phyloP scores from a whole-genome alignment of 1,139 yeast species.

The Candida gigantensis region DNA sequence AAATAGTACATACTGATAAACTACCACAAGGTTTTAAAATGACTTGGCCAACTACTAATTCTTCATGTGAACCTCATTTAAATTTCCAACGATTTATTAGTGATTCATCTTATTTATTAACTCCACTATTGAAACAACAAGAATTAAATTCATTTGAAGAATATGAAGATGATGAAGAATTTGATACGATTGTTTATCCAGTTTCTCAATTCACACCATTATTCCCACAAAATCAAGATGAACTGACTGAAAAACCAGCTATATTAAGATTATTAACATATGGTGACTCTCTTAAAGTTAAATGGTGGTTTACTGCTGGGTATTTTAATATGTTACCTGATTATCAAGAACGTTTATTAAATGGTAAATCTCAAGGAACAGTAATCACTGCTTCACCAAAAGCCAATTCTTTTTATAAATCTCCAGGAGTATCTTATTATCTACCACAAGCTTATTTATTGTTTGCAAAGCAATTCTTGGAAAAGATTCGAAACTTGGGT shows the following conservation, averaged over 20 bases:
- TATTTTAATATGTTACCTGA: constrained; percentile 89
- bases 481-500: constrained; percentile 48
- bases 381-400: constrained; percentile 89
- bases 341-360: constrained; percentile 60
- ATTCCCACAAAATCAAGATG: constrained; percentile 53
- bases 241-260: constrained; percentile 79
- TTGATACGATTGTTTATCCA: constrained; percentile 81
- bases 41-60: constrained; percentile 75
- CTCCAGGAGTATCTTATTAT: constrained; percentile 78
- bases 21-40: constrained; percentile 53
- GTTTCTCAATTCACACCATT: constrained; percentile 89
- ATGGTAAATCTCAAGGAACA: constrained; percentile 61
- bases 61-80: constrained; percentile 70
- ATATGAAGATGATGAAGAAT: constrained; percentile 23
- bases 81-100: constrained; percentile 57
- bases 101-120: constrained; percentile 58
- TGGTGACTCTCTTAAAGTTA: constrained; percentile 54
- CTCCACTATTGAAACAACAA: constrained; percentile 55
- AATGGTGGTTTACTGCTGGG: constrained; percentile 95
- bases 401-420: constrained; percentile 90
- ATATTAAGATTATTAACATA: constrained; percentile 61
- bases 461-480: constrained; percentile 69
- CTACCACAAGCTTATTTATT: constrained; percentile 87
- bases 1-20: constrained; percentile 42
- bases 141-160: constrained; percentile 37